Conservation (phyloP, 805 yeast species). For the Starmerella powellii region DNA sequence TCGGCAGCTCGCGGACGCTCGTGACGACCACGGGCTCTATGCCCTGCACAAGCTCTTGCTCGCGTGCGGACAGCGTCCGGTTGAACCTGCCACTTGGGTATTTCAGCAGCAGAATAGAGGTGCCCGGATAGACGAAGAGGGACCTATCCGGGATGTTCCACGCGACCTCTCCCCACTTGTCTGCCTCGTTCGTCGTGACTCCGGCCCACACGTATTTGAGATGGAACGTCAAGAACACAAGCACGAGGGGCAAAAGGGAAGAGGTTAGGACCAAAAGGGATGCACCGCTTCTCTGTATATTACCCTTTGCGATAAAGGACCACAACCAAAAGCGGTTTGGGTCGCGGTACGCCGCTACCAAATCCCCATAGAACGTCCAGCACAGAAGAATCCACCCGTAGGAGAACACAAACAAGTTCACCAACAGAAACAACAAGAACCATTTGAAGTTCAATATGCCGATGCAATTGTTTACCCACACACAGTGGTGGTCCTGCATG, state of each 20-base stretch:
- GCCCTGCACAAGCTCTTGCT: constrained; percentile 21
- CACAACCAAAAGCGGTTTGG: constrained; percentile 5
- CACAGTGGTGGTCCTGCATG: constrained; percentile 48
- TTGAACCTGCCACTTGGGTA: constrained; percentile 22
- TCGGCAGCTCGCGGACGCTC: constrained; percentile 28
- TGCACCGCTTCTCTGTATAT: constrained; percentile 18
- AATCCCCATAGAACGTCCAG: constrained; percentile 9
- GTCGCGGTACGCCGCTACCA: constrained; percentile 1
- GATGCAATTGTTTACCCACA: constrained; percentile 52
- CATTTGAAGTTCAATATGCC: constrained; percentile 50
- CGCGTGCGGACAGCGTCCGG: constrained; percentile 25
- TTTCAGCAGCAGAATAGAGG: constrained; percentile 24
- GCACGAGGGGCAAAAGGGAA: constrained; percentile 35
- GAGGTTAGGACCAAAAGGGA: constrained; percentile 37
- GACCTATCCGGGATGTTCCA: constrained; percentile 36
- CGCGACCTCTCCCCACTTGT: constrained; percentile 58
- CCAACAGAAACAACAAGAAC: constrained; percentile 44
- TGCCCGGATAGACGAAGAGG: constrained; percentile 27
- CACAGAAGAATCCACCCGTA: constrained; percentile 35
- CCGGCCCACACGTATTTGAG: constrained; percentile 46
- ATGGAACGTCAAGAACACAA: constrained; percentile 38
- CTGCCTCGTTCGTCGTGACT: constrained; percentile 62
- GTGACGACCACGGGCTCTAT: constrained; percentile 22
- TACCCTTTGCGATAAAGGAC: constrained; percentile 11
- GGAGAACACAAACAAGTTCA: constrained; percentile 36